phyloP scores from a whole-genome alignment of 805 yeast genomes.

The Wickerhamomyces strasburgensis region DNA sequence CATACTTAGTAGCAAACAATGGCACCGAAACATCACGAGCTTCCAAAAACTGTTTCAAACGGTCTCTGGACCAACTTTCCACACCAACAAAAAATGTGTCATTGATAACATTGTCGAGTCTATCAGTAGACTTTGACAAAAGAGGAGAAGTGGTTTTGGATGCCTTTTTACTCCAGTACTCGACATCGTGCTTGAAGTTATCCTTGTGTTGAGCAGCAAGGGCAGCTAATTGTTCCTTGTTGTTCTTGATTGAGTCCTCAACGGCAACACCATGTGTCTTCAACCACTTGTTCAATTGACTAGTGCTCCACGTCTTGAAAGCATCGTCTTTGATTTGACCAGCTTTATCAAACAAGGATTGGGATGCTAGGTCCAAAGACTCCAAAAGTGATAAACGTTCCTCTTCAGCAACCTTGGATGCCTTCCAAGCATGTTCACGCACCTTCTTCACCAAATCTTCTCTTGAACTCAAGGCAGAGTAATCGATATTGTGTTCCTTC shows the following conservation, averaged over 20 bases:
- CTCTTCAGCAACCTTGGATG: conserved; percentile 34
- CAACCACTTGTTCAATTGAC: conserved; percentile 54
- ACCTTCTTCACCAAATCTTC: conserved; percentile 43
- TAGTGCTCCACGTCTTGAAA: conserved; percentile 47
- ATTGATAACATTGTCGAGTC: conserved; percentile 33
- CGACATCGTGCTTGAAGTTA: conserved; percentile 35
- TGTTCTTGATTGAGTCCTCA: conserved; percentile 29
- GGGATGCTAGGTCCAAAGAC: conserved; percentile 33
- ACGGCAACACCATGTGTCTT: conserved; percentile 38
- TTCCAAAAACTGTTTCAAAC: conserved; percentile 37
- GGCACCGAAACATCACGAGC: conserved; percentile 37
- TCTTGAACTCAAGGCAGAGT: conserved; percentile 35
- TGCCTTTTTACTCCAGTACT: conserved; percentile 30
- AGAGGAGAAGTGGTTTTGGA: conserved; percentile 31
- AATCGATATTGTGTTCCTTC: conserved; percentile 36
- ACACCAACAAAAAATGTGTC: conserved; percentile 42
- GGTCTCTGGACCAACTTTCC: conserved; percentile 43
- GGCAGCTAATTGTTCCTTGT: conserved; percentile 32
- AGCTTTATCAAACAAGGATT: conserved; percentile 33
- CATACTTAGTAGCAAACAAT: conserved; percentile 33
- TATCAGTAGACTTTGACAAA: conserved; percentile 29
- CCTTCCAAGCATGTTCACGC: conserved; percentile 40
- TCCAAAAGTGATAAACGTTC: conserved; percentile 36
- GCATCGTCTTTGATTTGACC: conserved; percentile 38
- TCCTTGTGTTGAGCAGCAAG: conserved; percentile 31